A percentile compares a stretch with the other conserved stretches of the same genome.
phyloP scores from a whole-genome alignment of 176 grass and related monocot genomes.

The Tillandsia leiboldiana region DNA sequence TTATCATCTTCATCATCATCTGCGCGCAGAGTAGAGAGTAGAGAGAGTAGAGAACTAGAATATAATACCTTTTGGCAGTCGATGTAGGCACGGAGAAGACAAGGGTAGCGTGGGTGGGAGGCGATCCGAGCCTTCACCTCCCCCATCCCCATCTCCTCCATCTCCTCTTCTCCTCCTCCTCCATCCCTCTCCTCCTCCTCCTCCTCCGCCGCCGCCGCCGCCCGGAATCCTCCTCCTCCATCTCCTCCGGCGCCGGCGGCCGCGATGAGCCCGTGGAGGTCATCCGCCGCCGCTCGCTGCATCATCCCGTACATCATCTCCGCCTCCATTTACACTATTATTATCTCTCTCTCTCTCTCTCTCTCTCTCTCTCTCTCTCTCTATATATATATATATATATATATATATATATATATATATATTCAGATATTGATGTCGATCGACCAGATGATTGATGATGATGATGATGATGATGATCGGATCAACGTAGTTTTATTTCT shows the following conservation, averaged over 20 bases:
- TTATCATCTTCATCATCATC: no score
- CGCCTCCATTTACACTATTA: neutral
- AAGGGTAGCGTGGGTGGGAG: slow-evolving; percentile 8
- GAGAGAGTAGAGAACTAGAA: neutral
- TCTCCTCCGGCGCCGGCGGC: neutral
- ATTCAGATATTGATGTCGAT: neutral
- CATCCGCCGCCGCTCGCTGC: neutral
- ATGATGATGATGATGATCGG: no score
- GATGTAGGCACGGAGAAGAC: slow-evolving; percentile 10
- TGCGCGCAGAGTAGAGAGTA: neutral
- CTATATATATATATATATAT: no score
- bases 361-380: no score
- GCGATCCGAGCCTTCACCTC: slow-evolving; percentile 15
- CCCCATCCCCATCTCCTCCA: neutral
- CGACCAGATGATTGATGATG: no score
- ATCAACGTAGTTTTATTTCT: no score
- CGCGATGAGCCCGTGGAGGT: neutral
- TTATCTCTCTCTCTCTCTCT: no score
- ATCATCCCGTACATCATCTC: neutral
- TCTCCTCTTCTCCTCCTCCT: neutral
- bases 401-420: no score
- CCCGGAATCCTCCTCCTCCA: neutral
- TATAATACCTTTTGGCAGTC: slow-evolving; percentile 7
- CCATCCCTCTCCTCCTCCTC: neutral
- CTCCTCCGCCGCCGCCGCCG: neutral